phyloP scores from a whole-genome alignment of 345 rosid species.

The Hibiscus trionum region DNA sequence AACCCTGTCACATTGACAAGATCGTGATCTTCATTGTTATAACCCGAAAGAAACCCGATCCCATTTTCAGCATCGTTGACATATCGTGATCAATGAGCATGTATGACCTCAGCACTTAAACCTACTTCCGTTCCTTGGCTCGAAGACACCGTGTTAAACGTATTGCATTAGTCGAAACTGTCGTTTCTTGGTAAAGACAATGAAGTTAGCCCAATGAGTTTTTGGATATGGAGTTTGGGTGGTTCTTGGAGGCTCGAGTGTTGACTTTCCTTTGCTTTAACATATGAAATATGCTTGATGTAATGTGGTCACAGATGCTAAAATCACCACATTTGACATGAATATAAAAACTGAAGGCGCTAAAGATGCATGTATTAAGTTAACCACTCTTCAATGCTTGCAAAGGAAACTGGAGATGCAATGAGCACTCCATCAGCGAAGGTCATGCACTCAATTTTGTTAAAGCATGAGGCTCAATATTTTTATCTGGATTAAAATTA shows the following conservation, averaged over 20 bases:
- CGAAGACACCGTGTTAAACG: not conserved
- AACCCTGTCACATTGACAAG: not conserved
- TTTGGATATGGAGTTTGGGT: constrained; percentile 40
- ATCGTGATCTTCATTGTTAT: constrained; percentile 7
- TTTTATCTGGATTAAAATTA: too few species aligned
- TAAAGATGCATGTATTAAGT: constrained; percentile 27
- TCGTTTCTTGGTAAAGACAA: constrained; percentile 27
- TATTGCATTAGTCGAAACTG: constrained; percentile 16
- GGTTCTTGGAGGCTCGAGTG: constrained; percentile 8
- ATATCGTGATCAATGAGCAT: constrained; percentile 7
- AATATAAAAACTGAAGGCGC: not conserved
- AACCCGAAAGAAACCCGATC: constrained; percentile 14
- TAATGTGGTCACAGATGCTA: constrained; percentile 33
- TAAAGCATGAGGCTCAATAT: not conserved
- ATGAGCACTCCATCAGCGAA: too few species aligned
- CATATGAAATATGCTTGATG: not conserved
- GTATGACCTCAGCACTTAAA: not conserved
- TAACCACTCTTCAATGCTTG: constrained; percentile 30
- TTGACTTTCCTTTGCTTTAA: not conserved
- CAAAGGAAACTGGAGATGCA: constrained; percentile 32
- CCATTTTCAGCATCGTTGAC: constrained; percentile 3
- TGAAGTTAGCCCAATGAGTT: constrained; percentile 28
- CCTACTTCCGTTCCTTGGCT: constrained; percentile 16
- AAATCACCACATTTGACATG: not conserved
- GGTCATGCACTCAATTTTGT: too few species aligned